Base-by-base conservation (phyloP, 2,329 filamentous ascomycete genomes). In the Talaromyces sp. region DNA sequence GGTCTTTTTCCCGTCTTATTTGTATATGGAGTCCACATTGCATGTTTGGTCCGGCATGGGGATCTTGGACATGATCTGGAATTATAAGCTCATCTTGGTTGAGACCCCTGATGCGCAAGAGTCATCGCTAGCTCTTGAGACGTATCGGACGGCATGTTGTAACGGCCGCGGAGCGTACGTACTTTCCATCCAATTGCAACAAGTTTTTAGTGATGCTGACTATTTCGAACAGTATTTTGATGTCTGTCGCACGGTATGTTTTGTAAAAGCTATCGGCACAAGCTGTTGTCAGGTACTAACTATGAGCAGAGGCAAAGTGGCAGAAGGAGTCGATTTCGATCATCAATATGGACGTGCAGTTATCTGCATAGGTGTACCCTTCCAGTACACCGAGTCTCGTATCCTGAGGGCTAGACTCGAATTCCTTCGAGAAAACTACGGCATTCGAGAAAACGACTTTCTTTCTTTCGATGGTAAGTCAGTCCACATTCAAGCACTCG, bases 11-110 rank as follows among this genome's bases (percentile, higher is more conserved):
- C 96, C 95, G 0, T 97, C 93, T 0, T 99, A 99, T 73, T 85
- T 99, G 1, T 99, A 99, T 81, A 98, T 99, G 95, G 95, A 99
- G 76, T 95, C 91, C 61, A 98, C 98, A 76, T 97, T 99, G 76
- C 94, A 91, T 76, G 97, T 97, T 88, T 99, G 95, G 95, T 95
- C 99, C 77, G 93, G 92, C 64, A 98, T 98, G 93, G 93, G 93
- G 29, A 97, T 98, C 68, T 83, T 99, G 40, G 95, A 99, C 78
- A 91, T 95, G 75, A 93, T 99, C 36, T 99, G 95, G 95, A 97
- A 97, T 78, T 97, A 97, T 83, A 99, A 99, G 77, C 86, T 99
- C 69, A 97, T 99, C 70, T 85, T 99, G 7, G 95, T 99, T 67
- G 95, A 99, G 82, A 99, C 96, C 0, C 95, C 95, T 0, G 95